These are phyloP conservation scores for Talaromyces sp. DNA, from an alignment of 2,329 filamentous ascomycete genomes.

Conservation along the genomic window DNA sequence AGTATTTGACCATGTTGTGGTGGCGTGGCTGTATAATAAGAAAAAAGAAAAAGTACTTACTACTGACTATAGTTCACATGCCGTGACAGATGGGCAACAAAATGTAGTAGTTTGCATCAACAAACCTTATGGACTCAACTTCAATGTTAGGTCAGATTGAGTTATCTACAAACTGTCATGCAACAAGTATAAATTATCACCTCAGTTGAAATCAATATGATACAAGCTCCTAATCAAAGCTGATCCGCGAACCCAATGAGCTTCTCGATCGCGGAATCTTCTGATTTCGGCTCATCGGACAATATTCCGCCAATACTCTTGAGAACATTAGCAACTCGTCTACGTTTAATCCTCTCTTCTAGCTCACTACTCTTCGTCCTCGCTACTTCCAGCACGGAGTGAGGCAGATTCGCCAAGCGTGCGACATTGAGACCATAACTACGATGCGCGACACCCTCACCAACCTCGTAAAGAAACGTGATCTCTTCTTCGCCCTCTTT, in stretches of 20 bases:
- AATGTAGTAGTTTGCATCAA: no score
- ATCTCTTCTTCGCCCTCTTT: constrained; percentile 67
- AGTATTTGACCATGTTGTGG: neutral
- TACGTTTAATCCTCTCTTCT: constrained; percentile 66
- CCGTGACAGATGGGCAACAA: neutral
- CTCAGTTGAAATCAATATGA: neutral
- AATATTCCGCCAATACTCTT: constrained; percentile 29
- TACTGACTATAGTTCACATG: neutral
- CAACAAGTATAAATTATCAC: neutral
- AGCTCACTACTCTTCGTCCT: constrained; percentile 73
- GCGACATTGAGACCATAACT: constrained; percentile 95
- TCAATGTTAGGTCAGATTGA: neutral
- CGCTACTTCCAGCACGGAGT: constrained; percentile 72
- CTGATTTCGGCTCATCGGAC: constrained; percentile 6
- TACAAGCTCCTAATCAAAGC: constrained; percentile 6
- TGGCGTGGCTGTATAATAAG: neutral
- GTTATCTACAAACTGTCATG: neutral
- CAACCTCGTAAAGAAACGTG: constrained; percentile 91
- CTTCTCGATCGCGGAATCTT: constrained; percentile 28
- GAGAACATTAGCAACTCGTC: constrained; percentile 51
- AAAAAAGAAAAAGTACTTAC: no score
- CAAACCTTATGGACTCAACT: no score
- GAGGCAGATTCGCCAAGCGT: constrained; percentile 74
- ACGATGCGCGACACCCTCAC: constrained; percentile 84
- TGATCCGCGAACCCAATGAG: constrained; percentile 22